Percentiles rank a stretch among this genome's conserved stretches.
Conservation (phyloP, 345 rosid species). For the rapeseed (Brassica napus) region Da-Ae NC_063436.1:10658501-10659000, state of each 20-base stretch:
- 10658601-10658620: neutral
- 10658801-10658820: neutral
- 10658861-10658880: too few relatives aligned
- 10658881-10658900: too few relatives aligned
- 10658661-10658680: slow-evolving; percentile 7
- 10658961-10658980: neutral
- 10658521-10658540: neutral
- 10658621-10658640: neutral
- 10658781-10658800: neutral
- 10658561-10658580: too few relatives aligned
- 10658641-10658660: neutral
- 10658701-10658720: neutral
- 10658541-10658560: neutral
- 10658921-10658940: too few relatives aligned
- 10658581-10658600: neutral
- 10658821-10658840: neutral
- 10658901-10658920: too few relatives aligned
- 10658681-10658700: neutral
- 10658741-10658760: neutral
- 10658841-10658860: too few relatives aligned
- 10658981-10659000: neutral
- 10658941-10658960: too few relatives aligned
- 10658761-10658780: neutral
- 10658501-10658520: too few relatives aligned
- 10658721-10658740: neutral